Percentiles rank a stretch among this genome's conserved stretches.
These are phyloP conservation scores for Globisporangium solare DNA, from an alignment of 352 stramenopile species.

Conservation along the genomic window DNA sequence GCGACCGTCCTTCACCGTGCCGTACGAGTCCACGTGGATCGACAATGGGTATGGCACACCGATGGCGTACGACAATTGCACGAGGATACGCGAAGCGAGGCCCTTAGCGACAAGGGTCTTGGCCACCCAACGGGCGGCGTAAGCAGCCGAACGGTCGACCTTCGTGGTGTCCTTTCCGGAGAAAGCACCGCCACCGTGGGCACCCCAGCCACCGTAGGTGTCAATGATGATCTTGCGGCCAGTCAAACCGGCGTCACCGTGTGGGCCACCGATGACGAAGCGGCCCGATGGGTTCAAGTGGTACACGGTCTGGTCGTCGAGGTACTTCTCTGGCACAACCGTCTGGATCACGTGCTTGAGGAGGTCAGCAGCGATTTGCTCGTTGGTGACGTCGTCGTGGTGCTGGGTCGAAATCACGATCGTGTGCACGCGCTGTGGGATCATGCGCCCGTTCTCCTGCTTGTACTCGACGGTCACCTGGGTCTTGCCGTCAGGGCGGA, in stretches of 20 bases:
- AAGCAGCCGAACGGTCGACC: slow-evolving; percentile 97
- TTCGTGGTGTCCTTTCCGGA: slow-evolving; percentile 99
- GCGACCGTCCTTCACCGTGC: slow-evolving; percentile 94
- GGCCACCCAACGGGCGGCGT: slow-evolving; percentile 98
- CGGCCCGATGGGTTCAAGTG: slow-evolving; percentile 98
- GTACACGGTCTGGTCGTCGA: slow-evolving; percentile 99
- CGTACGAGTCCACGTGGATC: slow-evolving; percentile 98
- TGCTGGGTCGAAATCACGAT: slow-evolving; percentile 99
- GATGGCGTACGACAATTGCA: slow-evolving; percentile 99
- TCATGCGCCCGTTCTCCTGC: slow-evolving; percentile 91
- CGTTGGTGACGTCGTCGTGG: slow-evolving; percentile 97
- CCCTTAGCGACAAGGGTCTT: slow-evolving; percentile 97
- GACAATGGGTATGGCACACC: slow-evolving; percentile 96
- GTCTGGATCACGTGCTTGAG: slow-evolving; percentile 99
- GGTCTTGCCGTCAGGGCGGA: slow-evolving; percentile 99
- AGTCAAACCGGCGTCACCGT: slow-evolving; percentile 98
- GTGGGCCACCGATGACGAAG: slow-evolving; percentile 98
- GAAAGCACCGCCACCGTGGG: slow-evolving; percentile 98
- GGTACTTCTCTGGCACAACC: slow-evolving; percentile 98
- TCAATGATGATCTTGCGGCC: slow-evolving; percentile 99
- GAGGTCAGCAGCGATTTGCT: slow-evolving; percentile 97
- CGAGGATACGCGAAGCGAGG: slow-evolving; percentile 92
- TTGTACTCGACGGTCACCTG: slow-evolving; percentile 99
- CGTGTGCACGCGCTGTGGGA: slow-evolving; percentile 97
- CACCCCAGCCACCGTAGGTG: slow-evolving; percentile 99